Percentiles rank a stretch among this genome's conserved stretches.
Conservation (phyloP, 2,329 filamentous ascomycete species). For the Colletotrichum sp. region DNA sequence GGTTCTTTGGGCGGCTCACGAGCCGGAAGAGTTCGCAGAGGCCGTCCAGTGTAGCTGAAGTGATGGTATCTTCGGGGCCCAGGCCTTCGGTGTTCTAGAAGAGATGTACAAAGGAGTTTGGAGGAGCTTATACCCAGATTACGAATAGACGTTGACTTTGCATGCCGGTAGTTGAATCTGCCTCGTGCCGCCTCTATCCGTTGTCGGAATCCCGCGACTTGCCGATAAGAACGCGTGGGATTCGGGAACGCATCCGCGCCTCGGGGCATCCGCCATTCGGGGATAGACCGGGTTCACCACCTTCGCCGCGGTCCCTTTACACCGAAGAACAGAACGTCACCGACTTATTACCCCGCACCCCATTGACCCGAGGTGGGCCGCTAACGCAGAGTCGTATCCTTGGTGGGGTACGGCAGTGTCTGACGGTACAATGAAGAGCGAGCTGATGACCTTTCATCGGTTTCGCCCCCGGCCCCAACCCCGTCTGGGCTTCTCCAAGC, state of each 20-base stretch:
- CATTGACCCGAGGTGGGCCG: conserved; percentile 19
- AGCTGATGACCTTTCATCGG: conserved; percentile 21
- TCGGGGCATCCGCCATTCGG: not conserved
- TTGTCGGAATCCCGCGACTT: not conserved
- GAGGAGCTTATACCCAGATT: not conserved
- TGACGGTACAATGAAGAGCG: conserved; percentile 23
- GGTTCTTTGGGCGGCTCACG: conserved; percentile 39
- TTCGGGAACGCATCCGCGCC: not conserved
- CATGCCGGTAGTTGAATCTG: not conserved
- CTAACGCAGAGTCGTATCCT: not conserved
- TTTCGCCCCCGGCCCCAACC: conserved; percentile 4
- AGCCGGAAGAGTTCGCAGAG: conserved; percentile 33
- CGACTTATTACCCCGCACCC: conserved; percentile 20
- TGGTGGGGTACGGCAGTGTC: conserved; percentile 13
- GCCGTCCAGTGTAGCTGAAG: conserved; percentile 35
- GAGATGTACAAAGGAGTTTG: not conserved
- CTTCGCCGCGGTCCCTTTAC: not conserved
- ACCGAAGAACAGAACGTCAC: conserved; percentile 11
- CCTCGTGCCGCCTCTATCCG: not conserved
- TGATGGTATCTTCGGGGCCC: not conserved
- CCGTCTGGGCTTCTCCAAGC: conserved; percentile 5
- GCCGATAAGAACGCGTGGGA: not conserved
- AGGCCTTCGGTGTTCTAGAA: not conserved
- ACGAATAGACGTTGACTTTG: not conserved
- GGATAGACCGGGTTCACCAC: not conserved